Percentiles rank a stretch among this genome's conserved stretches.
Evolutionary conservation across 2,329 filamentous ascomycete species (phyloP).

Genomic region (Fusarium coicis): DNA sequence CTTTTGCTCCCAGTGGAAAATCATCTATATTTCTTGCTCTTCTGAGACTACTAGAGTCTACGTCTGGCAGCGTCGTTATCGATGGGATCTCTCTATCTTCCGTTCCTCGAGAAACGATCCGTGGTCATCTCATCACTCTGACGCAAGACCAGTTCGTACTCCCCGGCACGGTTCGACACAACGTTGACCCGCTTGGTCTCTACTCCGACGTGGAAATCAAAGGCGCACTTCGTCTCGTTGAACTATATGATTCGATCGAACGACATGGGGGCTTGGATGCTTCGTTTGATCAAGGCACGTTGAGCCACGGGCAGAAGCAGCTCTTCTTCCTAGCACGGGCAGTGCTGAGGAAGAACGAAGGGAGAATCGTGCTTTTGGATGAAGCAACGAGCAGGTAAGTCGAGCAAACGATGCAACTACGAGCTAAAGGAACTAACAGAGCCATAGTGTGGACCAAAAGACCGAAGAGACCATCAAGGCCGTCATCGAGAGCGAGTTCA

Average conservation of each 20-base stretch:
- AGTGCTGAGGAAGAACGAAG: constrained; percentile 52
- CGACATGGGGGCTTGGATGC: constrained; percentile 52
- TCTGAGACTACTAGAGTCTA: constrained; percentile 59
- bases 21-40: constrained; percentile 60
- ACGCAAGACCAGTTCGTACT: constrained; percentile 63
- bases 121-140: constrained; percentile 56
- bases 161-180: constrained; percentile 58
- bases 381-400: constrained; percentile 53
- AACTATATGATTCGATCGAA: constrained; percentile 55
- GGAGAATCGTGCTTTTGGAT: constrained; percentile 57
- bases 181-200: constrained; percentile 55
- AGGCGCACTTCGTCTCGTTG: constrained; percentile 55
- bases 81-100: constrained; percentile 56
- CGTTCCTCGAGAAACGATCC: constrained; percentile 56
- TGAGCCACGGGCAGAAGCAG: constrained; percentile 61
- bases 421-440: constrained; percentile 1
- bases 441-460: constrained; percentile 47
- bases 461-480: constrained; percentile 49
- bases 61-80: constrained; percentile 52
- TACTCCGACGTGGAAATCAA: constrained; percentile 51
- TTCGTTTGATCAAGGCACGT: constrained; percentile 47
- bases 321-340: constrained; percentile 62
- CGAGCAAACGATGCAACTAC: no score
- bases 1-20: constrained; percentile 56
- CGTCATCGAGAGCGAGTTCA: constrained; percentile 48